These are phyloP conservation scores for Adansonia gregorii DNA, from an alignment of 441 rosid species.

Conservation along the genomic window DNA sequence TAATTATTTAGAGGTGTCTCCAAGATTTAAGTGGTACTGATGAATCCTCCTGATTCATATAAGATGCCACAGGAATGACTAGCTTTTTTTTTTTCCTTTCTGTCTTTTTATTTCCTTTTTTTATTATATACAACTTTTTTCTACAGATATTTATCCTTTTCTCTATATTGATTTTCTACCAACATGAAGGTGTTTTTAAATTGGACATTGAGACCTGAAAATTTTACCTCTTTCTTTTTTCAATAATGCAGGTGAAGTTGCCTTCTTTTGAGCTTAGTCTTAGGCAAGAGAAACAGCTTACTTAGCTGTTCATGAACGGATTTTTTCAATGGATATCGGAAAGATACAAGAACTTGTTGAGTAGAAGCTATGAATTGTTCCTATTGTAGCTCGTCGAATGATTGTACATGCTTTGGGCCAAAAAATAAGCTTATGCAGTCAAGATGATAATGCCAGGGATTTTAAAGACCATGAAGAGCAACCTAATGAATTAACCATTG, in stretches of 20 bases:
- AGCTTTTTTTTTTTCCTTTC: not conserved
- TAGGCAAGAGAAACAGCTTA: conserved; percentile 71
- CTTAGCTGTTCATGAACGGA: conserved; percentile 67
- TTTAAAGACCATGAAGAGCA: conserved; percentile 25
- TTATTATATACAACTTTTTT: not conserved
- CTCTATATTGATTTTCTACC: not conserved
- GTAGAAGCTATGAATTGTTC: conserved; percentile 50
- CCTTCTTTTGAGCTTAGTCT: conserved; percentile 40
- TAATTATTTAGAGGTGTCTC: not conserved
- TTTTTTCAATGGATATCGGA: conserved; percentile 49
- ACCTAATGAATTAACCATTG: conserved; percentile 23
- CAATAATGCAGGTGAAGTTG: conserved; percentile 42
- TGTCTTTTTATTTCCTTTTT: not conserved
- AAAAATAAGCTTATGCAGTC: conserved; percentile 33
- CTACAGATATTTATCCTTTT: not conserved
- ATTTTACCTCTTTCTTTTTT: conserved; percentile 17
- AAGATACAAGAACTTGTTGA: conserved; percentile 41
- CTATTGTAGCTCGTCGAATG: conserved; percentile 75
- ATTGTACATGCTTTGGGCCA: conserved; percentile 79
- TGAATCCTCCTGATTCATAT: not conserved
- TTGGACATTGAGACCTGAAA: conserved; percentile 16
- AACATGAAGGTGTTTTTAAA: not conserved
- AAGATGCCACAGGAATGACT: not conserved
- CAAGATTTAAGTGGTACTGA: not conserved
- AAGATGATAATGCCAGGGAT: conserved; percentile 28